Evolutionary conservation across 768 basidiomycete genomes (phyloP), one percentile per base, ranked within the genome.

Genomic region (Botryobasidium botryosum): DNA sequence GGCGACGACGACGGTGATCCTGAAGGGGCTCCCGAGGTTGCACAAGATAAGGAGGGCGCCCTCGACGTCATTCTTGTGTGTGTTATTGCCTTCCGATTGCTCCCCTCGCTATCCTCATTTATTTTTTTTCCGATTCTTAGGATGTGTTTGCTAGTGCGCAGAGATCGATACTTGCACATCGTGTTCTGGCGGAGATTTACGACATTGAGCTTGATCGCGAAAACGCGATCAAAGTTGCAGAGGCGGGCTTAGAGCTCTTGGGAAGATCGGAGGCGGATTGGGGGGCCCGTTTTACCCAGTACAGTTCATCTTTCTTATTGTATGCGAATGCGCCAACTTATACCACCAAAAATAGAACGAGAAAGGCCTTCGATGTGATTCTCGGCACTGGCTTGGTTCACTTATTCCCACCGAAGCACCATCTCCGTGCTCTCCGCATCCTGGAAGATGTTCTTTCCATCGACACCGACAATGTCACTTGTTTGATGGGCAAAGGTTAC

Each of bases 341-440:
- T 27, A 13, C 40, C 28, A 48, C 27, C 36, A n/a, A 43, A 5
- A 33, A 15, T 44, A 90, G 86, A 41, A 69, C 70, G 10, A 67
- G 67, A 37, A 70, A 72, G 39, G 75, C 75, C 3, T 73, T 94
- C 56, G 76, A 87, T 47, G 68, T 76, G 8, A 66, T 68, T 4
- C 68, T 92, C 10, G 79, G 76, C 2, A 78, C 75, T 0, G 75
- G 84, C 4, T 68, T 94, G 13, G 81, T 87, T 3, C 80, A 94
- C 55, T 67, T 82, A 40, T 85, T 74, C 58, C 77, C 91, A 24
- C 92, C 92, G 0, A 90, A 90, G 53, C 80, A 96, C 53, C 92
- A 97, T 56, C 52, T 64, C 8, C 75, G 79, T 42, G 92, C 94
- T 1, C 63, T 79, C 21, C 63, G 69, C 15, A 68, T 94, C 7